Conservation (phyloP, 768 basidiomycete species). For the Baorangia bicolor region DNA sequence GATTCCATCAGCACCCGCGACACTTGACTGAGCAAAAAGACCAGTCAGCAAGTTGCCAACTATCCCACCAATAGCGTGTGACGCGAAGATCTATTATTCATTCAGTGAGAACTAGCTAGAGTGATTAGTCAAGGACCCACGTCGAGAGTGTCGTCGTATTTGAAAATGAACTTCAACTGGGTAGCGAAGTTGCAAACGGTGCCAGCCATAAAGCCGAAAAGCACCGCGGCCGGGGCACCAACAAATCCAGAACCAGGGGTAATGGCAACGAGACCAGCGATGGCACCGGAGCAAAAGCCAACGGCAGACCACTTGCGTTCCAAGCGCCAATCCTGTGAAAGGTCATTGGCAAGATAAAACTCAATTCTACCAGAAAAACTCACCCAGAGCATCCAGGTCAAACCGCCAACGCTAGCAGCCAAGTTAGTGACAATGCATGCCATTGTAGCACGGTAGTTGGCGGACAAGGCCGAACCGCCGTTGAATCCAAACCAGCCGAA, state of each 20-base stretch:
- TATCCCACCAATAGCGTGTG: slow-evolving; percentile 75
- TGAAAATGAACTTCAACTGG: slow-evolving; percentile 80
- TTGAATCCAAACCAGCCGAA: slow-evolving; percentile 97
- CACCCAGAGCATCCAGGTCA: slow-evolving; percentile 93
- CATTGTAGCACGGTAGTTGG: slow-evolving; percentile 82
- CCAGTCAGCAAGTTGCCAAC: slow-evolving; percentile 84
- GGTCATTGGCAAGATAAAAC: not conserved
- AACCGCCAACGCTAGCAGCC: slow-evolving; percentile 82
- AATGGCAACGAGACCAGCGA: slow-evolving; percentile 86
- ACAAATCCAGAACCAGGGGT: slow-evolving; percentile 85
- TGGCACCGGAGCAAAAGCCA: slow-evolving; percentile 94
- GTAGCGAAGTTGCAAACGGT: slow-evolving; percentile 94
- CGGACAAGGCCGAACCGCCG: slow-evolving; percentile 86
- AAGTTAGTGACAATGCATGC: slow-evolving; percentile 95
- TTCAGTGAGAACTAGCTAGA: not conserved
- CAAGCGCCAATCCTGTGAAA: slow-evolving; percentile 74
- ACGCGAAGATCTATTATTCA: slow-evolving; percentile 75
- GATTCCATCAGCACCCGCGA: slow-evolving; percentile 79
- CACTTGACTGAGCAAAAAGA: slow-evolving; percentile 78
- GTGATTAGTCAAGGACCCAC: slow-evolving; percentile 37
- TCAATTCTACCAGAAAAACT: slow-evolving; percentile 7
- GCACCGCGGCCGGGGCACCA: slow-evolving; percentile 77
- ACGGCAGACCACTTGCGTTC: slow-evolving; percentile 93
- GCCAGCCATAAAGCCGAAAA: slow-evolving; percentile 83
- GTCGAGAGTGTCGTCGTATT: slow-evolving; percentile 81